phyloP scores from a whole-genome alignment of 192 early-diverging fungal genomes.

The Backusella parvicylindrica region DNA sequence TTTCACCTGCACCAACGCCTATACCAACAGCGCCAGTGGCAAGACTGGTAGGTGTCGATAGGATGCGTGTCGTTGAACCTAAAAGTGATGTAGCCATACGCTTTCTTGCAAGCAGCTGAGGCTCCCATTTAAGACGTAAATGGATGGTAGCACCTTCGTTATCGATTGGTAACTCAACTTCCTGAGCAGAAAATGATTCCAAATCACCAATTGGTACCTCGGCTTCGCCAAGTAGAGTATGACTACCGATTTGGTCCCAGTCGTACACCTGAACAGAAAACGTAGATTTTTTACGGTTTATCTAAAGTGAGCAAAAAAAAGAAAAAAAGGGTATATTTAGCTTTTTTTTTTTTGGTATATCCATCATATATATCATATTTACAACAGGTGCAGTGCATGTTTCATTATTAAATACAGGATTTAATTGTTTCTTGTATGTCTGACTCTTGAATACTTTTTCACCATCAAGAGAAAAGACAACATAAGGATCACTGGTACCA shows the following conservation, averaged over 20 bases:
- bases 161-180: conserved; percentile 10
- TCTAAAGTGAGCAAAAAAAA: background rate
- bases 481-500: conserved; percentile 72
- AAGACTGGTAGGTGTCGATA: conserved; percentile 49
- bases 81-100: conserved; percentile 21
- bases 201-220: conserved; percentile 46
- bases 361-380: conserved; percentile 8
- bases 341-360: background rate
- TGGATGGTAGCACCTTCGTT: conserved; percentile 9
- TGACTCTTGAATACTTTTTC: conserved; percentile 68
- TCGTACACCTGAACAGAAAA: conserved; percentile 66
- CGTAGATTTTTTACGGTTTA: conserved; percentile 45
- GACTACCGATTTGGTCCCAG: conserved; percentile 71
- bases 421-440: conserved; percentile 67
- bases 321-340: background rate
- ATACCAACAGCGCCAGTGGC: conserved; percentile 59
- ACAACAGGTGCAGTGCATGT: conserved; percentile 48
- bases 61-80: conserved; percentile 36
- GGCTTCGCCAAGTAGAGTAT: conserved; percentile 51
- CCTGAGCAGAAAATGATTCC: conserved; percentile 23
- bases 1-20: conserved; percentile 44
- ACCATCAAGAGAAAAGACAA: conserved; percentile 60
- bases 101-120: conserved; percentile 36
- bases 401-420: conserved; percentile 69
- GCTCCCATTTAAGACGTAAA: conserved; percentile 62